Evolutionary conservation across 345 rosid genomes (phyloP), one percentile per base, ranked within the genome.

Genomic region (Jatropha curcas): DNA sequence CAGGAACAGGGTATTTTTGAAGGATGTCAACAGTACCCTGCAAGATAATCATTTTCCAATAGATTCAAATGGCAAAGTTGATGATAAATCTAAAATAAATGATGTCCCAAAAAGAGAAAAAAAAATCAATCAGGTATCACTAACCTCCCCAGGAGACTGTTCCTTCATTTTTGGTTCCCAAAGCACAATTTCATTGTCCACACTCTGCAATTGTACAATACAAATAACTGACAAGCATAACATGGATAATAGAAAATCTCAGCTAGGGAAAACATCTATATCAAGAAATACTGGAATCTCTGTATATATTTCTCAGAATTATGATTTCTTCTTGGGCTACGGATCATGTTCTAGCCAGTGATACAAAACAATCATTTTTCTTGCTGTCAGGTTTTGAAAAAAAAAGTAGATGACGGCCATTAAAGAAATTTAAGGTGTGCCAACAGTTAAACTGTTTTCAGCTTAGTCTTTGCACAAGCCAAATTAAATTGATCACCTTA

Each of bases 131-230:
- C 35, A 43, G 64, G 57, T 61, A 76, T 58, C 65, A 59, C 81
- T 73, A 70, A 94, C 98, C 97, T 94, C 98, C 57, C 98, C 97
- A 19, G 98, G 97, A 74, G 98, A 94, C 76, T 92, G 96, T 75
- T 94, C 98, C 85, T 92, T 92, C 88, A 87, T 86, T 84, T 87
- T 87, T 43, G 98, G 98, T 80, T 90, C 97, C 98, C 98, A 94
- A 72, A 92, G 81, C 76, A 89, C 85, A 76, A 95, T 90, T 83
- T 95, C 99, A 51, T 90, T 95, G 86, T 95, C 99, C 34, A 95
- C 98, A 79, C 99, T 94, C 99, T 95, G 85, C 77, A 84, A 74
- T 62, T 28, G 22, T 25, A 63, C 65, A 64, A 57, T 52, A 73
- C 2, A 72, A 60, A 37, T 64, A 20, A 75, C 53, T 4, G 48